These are phyloP conservation scores for Fusarium neocosmosporiellum DNA, from an alignment of 2,329 filamentous ascomycete genomes.

Conservation along the genomic window DNA sequence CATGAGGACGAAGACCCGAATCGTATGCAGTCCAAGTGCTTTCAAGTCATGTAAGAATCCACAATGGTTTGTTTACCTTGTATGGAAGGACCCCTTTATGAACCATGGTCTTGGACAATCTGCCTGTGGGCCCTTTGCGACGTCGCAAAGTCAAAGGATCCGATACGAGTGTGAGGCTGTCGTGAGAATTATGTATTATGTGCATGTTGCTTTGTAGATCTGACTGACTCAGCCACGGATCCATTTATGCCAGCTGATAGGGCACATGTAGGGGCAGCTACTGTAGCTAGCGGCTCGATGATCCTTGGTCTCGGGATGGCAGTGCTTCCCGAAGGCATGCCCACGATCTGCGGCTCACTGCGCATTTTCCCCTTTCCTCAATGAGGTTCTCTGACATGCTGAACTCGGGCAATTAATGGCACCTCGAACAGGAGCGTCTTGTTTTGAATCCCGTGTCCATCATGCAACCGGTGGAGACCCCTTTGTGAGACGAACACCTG, in stretches of 20 bases:
- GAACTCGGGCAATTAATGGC: neutral
- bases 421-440: conserved; percentile 1
- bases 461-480: conserved; percentile 31
- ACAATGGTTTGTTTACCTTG: neutral
- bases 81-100: neutral
- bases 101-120: neutral
- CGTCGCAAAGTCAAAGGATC: neutral
- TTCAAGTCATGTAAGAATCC: neutral
- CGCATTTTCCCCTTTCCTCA: neutral
- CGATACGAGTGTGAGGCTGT: conserved; percentile 2
- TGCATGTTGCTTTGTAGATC: neutral
- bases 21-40: neutral
- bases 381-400: neutral
- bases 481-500: conserved; percentile 12
- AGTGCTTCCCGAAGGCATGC: neutral
- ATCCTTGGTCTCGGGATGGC: conserved; percentile 6
- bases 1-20: conserved; percentile 47
- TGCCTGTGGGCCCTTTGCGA: neutral
- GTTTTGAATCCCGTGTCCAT: conserved; percentile 16
- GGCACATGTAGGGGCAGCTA: neutral
- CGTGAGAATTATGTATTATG: conserved; percentile 3
- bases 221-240: neutral
- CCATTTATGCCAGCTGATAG: neutral
- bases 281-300: neutral
- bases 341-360: conserved; percentile 7